Evolutionary conservation across 2,329 filamentous ascomycete species (phyloP).

Genomic region (Penicillium sp.): DNA sequence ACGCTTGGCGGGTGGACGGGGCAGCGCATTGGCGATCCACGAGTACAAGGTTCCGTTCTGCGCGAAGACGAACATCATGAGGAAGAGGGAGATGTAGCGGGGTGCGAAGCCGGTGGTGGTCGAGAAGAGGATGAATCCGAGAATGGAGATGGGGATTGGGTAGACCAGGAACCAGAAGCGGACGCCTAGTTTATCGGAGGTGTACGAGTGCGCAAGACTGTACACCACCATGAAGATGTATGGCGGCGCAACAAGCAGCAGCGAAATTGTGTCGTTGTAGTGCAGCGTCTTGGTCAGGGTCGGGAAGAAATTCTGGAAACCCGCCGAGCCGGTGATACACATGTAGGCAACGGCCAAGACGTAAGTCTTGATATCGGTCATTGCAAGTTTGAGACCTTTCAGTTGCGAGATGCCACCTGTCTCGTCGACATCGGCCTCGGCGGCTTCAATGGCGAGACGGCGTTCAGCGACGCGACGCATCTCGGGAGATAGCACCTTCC

Average conservation of each 20-base stretch:
- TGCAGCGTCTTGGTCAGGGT: slow-evolving; percentile 53
- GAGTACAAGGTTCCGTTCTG: slow-evolving; percentile 36
- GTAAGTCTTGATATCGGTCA: slow-evolving; percentile 57
- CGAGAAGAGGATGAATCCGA: slow-evolving; percentile 61
- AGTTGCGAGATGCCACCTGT: slow-evolving; percentile 52
- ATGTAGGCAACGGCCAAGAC: slow-evolving; percentile 50
- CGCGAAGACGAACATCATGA: slow-evolving; percentile 60
- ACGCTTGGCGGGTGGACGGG: slow-evolving; percentile 58
- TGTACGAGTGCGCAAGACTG: slow-evolving; percentile 49
- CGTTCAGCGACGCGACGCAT: slow-evolving; percentile 53
- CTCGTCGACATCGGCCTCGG: slow-evolving; percentile 54
- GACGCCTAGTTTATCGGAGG: slow-evolving; percentile 50
- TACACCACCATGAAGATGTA: slow-evolving; percentile 59
- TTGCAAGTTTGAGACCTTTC: slow-evolving; percentile 55
- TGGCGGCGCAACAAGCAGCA: slow-evolving; percentile 57
- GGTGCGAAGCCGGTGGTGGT: slow-evolving; percentile 55
- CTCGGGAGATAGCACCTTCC: slow-evolving; percentile 48
- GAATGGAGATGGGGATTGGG: slow-evolving; percentile 55
- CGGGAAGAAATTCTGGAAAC: slow-evolving; percentile 63
- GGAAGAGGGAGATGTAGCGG: slow-evolving; percentile 60
- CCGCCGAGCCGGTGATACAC: slow-evolving; percentile 51
- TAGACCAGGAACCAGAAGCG: slow-evolving; percentile 60
- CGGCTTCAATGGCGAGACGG: slow-evolving; percentile 55
- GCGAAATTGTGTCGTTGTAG: slow-evolving; percentile 51
- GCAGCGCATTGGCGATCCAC: slow-evolving; percentile 56